phyloP scores from a whole-genome alignment of 306 rosid species.

The Trifolium dubium region DNA sequence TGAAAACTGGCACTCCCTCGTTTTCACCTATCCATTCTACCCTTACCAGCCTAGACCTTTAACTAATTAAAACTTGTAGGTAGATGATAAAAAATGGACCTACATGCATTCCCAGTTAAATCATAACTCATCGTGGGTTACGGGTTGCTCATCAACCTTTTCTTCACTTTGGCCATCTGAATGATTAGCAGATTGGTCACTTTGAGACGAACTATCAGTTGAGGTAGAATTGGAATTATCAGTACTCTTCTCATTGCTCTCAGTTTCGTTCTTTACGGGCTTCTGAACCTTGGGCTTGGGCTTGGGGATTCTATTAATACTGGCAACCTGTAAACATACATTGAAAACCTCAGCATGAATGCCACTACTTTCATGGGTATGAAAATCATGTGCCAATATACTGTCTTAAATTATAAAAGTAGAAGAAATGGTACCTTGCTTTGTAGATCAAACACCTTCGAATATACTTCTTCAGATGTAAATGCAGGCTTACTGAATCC shows the following conservation, averaged over 20 bases:
- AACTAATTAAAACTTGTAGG: slow-evolving; percentile 41
- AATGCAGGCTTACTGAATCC: slow-evolving; percentile 71
- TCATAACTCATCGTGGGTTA: slow-evolving; percentile 80
- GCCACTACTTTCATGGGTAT: slow-evolving; percentile 4
- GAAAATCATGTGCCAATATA: slow-evolving; percentile 27
- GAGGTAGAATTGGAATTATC: slow-evolving; percentile 54
- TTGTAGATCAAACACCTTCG: slow-evolving; percentile 67
- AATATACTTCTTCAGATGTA: slow-evolving; percentile 80
- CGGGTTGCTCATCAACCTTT: slow-evolving; percentile 40
- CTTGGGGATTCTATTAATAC: slow-evolving; percentile 77
- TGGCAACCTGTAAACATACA: slow-evolving; percentile 56
- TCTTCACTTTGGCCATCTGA: slow-evolving; percentile 52
- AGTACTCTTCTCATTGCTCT: slow-evolving; percentile 48
- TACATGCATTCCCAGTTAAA: slow-evolving; percentile 42
- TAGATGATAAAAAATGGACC: slow-evolving; percentile 39
- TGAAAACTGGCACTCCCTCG: slow-evolving; percentile 37
- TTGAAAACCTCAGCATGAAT: slow-evolving; percentile 24
- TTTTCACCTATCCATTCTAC: slow-evolving; percentile 42
- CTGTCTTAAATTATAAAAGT: slow-evolving; percentile 8
- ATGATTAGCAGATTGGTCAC: slow-evolving; percentile 44
- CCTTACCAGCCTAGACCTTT: slow-evolving; percentile 41
- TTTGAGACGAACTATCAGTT: slow-evolving; percentile 50
- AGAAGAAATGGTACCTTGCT: slow-evolving; percentile 64
- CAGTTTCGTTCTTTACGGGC: slow-evolving; percentile 65
- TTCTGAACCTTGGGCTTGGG: slow-evolving; percentile 88